Evolutionary conservation across 1,284 basidiomycete species (phyloP).

Genomic region (Schizopora paradoxa): DNA sequence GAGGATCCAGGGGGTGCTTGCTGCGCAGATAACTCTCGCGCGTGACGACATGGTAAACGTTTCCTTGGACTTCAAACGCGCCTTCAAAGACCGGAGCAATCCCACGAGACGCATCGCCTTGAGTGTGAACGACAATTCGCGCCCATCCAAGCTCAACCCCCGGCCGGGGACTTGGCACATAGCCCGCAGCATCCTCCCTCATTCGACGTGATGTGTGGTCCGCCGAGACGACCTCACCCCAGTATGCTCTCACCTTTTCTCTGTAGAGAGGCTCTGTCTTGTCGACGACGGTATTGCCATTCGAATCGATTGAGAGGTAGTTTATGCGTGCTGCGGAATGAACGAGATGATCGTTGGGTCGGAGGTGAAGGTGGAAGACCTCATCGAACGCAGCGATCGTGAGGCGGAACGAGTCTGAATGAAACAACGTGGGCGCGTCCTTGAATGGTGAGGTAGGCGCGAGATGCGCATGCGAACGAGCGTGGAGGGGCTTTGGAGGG

Average conservation of each 20-base stretch:
- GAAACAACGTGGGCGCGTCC: constrained; percentile 41
- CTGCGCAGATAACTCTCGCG: constrained; percentile 65
- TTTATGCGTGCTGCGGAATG: constrained; percentile 71
- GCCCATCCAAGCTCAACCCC: constrained; percentile 59
- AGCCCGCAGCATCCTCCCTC: constrained; percentile 53
- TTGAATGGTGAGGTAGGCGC: constrained; percentile 25
- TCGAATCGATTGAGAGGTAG: constrained; percentile 44
- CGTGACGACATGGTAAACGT: constrained; percentile 71
- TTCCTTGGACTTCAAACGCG: constrained; percentile 63
- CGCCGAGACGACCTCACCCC: constrained; percentile 60
- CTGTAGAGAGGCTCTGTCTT: constrained; percentile 49
- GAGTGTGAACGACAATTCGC: constrained; percentile 63
- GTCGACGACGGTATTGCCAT: constrained; percentile 40
- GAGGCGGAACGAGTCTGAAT: constrained; percentile 62
- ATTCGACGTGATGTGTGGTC: constrained; percentile 46
- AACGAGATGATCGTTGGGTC: constrained; percentile 70
- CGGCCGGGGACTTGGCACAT: constrained; percentile 38
- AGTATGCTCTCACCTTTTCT: constrained; percentile 56
- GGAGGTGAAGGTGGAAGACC: constrained; percentile 61
- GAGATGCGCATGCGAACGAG: too few species aligned
- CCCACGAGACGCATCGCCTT: constrained; percentile 46
- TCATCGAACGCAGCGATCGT: constrained; percentile 59
- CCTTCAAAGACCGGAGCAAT: constrained; percentile 67
- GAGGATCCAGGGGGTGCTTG: constrained; percentile 56
- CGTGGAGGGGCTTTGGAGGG: constrained; percentile 29